phyloP scores from a whole-genome alignment of 2,329 filamentous ascomycete species.

The Aspergillus awamori region DNA sequence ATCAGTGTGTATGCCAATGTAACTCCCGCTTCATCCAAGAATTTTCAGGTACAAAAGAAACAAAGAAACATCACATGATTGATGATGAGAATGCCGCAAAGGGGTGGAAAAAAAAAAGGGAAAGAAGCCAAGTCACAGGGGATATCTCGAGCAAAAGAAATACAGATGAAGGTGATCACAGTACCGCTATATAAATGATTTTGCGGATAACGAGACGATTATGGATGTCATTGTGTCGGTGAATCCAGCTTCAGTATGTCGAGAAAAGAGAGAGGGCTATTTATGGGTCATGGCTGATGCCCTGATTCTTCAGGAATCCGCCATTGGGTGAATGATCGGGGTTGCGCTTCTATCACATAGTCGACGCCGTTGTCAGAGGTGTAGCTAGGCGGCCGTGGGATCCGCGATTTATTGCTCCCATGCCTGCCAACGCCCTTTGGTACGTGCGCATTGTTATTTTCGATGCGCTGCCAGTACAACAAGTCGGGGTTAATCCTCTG shows the following conservation, averaged over 20 bases:
- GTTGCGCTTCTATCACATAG: slow-evolving; percentile 70
- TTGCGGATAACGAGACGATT: neutral
- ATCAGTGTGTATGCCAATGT: slow-evolving; percentile 3
- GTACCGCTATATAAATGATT: neutral
- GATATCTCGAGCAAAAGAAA: slow-evolving; percentile 1
- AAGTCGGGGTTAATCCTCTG: slow-evolving; percentile 78
- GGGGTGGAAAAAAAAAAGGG: neutral
- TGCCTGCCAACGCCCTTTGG: neutral
- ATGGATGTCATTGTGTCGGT: neutral
- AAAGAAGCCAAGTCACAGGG: slow-evolving; percentile 1
- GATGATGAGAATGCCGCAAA: neutral
- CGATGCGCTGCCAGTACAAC: slow-evolving; percentile 76
- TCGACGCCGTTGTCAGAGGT: slow-evolving; percentile 72
- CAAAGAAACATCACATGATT: neutral
- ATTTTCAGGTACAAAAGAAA: neutral
- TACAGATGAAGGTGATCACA: neutral
- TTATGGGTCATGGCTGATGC: slow-evolving; percentile 1
- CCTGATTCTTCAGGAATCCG: slow-evolving; percentile 8
- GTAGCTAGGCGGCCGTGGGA: slow-evolving; percentile 73
- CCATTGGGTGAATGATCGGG: slow-evolving; percentile 57
- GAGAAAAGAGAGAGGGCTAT: neutral
- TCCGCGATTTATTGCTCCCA: slow-evolving; percentile 27
- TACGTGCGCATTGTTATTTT: slow-evolving; percentile 15
- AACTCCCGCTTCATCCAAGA: slow-evolving; percentile 16
- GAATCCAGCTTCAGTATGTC: neutral